Evolutionary conservation across 1,284 basidiomycete genomes (phyloP).

Genomic region (Coniophora puteana): DNA sequence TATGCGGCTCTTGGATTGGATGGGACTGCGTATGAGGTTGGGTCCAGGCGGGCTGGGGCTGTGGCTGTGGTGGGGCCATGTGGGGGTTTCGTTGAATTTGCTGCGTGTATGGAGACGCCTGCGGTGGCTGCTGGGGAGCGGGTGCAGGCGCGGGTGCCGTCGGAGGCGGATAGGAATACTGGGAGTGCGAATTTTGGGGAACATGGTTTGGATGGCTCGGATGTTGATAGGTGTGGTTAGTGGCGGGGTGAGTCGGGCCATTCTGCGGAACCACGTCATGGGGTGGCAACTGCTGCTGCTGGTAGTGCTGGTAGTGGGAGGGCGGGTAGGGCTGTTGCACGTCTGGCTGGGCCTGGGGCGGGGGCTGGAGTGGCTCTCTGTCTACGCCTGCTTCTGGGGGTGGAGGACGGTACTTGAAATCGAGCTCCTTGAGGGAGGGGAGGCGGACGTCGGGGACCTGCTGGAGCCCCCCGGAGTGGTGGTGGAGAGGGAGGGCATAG

Average conservation of each 20-base stretch:
- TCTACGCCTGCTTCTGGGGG: conserved; percentile 21
- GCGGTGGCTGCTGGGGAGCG: conserved; percentile 3
- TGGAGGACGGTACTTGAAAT: conserved; percentile 43
- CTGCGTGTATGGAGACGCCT: no score
- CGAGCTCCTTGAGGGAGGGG: conserved; percentile 64
- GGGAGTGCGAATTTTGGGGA: not conserved
- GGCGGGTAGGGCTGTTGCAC: not conserved
- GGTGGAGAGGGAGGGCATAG: conserved; percentile 6
- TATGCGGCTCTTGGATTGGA: conserved; percentile 19
- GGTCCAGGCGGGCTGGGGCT: conserved; percentile 10
- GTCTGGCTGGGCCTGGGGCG: not conserved
- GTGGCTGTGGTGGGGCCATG: no score
- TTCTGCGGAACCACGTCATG: no score
- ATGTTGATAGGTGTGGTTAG: no score
- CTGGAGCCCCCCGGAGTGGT: conserved; percentile 13
- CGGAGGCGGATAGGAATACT: not conserved
- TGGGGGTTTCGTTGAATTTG: no score
- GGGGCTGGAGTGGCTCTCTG: conserved; percentile 27
- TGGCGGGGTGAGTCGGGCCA: no score
- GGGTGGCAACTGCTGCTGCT: no score
- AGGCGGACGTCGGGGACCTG: conserved; percentile 40
- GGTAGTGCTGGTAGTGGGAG: not conserved
- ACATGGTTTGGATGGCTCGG: not conserved
- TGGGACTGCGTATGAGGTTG: conserved; percentile 15
- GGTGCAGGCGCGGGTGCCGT: conserved; percentile 1